Percentiles rank a stretch among this genome's conserved stretches.
Conservation (phyloP, 139 green algal species). For the Penium margaritaceum region DNA sequence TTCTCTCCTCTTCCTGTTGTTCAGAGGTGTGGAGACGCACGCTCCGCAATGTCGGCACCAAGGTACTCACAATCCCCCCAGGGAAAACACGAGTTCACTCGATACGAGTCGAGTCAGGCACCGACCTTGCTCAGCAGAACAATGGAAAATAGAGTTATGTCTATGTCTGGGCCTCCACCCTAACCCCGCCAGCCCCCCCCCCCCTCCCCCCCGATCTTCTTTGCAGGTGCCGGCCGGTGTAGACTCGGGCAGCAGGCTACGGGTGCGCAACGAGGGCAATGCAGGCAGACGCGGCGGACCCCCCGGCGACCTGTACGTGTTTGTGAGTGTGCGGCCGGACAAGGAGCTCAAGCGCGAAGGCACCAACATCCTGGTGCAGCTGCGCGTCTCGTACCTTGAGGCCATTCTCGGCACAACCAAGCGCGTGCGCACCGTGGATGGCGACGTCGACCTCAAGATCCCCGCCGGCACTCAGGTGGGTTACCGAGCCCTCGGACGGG, state of each 20-base stretch:
- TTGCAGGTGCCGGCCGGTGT: conserved; percentile 82
- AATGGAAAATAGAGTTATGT: too few relatives aligned
- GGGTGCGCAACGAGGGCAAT: conserved; percentile 74
- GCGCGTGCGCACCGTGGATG: conserved; percentile 83
- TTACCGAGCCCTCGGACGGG: too few relatives aligned
- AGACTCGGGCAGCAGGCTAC: conserved; percentile 71
- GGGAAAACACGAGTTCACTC: too few relatives aligned
- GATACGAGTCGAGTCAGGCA: too few relatives aligned
- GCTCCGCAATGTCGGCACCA: too few relatives aligned
- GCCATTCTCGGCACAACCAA: conserved; percentile 86
- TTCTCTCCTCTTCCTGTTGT: too few relatives aligned
- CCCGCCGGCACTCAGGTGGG: conserved; percentile 81
- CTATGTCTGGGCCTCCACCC: too few relatives aligned
- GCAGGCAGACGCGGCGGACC: conserved; percentile 47
- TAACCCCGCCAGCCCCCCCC: too few relatives aligned
- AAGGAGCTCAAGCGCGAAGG: conserved; percentile 77
- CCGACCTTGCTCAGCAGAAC: too few relatives aligned
- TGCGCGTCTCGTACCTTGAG: conserved; percentile 73
- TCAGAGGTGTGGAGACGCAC: too few relatives aligned
- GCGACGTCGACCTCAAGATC: conserved; percentile 90
- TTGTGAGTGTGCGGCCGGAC: conserved; percentile 76
- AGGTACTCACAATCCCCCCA: too few relatives aligned
- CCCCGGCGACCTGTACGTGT: conserved; percentile 89
- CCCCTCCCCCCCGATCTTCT: too few relatives aligned
- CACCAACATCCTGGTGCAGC: conserved; percentile 76